A percentile compares a stretch with the other conserved stretches of the same genome.
These are phyloP conservation scores for Paulownia fortunei DNA, from an alignment of 257 asterid species.

Conservation along the genomic window DNA sequence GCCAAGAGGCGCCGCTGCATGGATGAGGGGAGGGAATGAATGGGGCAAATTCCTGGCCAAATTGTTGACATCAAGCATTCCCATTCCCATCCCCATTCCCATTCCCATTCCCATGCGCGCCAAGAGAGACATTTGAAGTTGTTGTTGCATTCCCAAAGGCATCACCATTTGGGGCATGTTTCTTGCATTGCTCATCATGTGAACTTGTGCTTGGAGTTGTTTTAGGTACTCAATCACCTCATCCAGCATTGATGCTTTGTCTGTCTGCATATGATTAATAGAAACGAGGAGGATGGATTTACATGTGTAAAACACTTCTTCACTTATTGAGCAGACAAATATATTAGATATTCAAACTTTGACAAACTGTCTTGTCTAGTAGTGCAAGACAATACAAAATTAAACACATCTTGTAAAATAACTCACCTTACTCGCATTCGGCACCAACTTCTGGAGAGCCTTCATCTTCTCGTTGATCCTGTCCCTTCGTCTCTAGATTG, in stretches of 20 bases:
- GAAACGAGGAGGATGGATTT: background rate
- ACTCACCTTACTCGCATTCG: slow-evolving; percentile 78
- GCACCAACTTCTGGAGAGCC: slow-evolving; percentile 79
- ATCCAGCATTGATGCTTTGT: slow-evolving; percentile 83
- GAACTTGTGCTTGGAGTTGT: slow-evolving; percentile 71
- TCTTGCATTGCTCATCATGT: slow-evolving; percentile 57
- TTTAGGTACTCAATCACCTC: slow-evolving; percentile 73
- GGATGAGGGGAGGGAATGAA: slow-evolving; percentile 37
- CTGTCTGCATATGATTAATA: slow-evolving; percentile 47
- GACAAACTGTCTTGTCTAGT: too few relatives aligned
- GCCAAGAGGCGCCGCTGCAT: slow-evolving; percentile 29
- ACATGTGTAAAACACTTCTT: background rate
- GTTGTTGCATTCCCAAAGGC: slow-evolving; percentile 68
- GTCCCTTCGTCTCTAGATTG: slow-evolving; percentile 66
- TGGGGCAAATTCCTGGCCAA: slow-evolving; percentile 39
- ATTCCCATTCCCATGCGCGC: slow-evolving; percentile 64
- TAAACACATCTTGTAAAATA: too few relatives aligned
- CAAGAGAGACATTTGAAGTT: slow-evolving; percentile 64
- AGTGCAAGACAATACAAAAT: too few relatives aligned
- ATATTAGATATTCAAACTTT: background rate
- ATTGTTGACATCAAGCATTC: slow-evolving; percentile 51
- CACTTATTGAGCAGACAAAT: too few relatives aligned
- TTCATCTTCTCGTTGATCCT: slow-evolving; percentile 81
- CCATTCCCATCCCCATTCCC: slow-evolving; percentile 44
- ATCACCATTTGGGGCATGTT: slow-evolving; percentile 53